Conservation (phyloP, 176 grass and related monocot genomes). For the Oryza punctata region DNA sequence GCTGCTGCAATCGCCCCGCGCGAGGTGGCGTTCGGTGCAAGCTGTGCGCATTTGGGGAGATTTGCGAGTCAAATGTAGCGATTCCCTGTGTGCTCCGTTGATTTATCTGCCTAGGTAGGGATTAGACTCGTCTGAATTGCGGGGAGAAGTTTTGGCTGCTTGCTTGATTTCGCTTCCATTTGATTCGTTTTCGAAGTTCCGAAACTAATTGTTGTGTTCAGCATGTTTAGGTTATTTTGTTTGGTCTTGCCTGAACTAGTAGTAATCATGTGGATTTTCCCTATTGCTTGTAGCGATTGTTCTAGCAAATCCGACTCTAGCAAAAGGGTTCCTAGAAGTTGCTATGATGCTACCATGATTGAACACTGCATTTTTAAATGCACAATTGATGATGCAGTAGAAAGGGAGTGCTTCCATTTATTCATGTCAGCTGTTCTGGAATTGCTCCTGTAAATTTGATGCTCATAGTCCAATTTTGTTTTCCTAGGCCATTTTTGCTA, state of each 20-base stretch:
- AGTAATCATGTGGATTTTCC: neutral
- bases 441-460: neutral
- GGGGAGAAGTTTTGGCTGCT: neutral
- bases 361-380: neutral
- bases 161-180: neutral
- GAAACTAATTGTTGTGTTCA: neutral
- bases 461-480: neutral
- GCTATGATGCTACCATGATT: constrained; percentile 8
- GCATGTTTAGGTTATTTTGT: neutral
- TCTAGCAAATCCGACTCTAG: neutral
- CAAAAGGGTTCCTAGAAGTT: neutral
- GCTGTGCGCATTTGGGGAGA: neutral
- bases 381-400: neutral
- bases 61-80: neutral
- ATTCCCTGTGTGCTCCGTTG: neutral
- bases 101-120: neutral
- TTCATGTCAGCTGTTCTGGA: neutral
- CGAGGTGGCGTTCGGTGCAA: neutral
- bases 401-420: neutral
- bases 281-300: neutral
- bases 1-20: neutral
- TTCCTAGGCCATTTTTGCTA: neutral
- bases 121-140: neutral
- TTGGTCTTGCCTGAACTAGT: neutral
- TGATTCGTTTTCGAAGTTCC: neutral